Evolutionary conservation across 176 grass and related monocot species (phyloP), one percentile per base, ranked within the genome.

Genomic region (Aegilops speltoides): DNA sequence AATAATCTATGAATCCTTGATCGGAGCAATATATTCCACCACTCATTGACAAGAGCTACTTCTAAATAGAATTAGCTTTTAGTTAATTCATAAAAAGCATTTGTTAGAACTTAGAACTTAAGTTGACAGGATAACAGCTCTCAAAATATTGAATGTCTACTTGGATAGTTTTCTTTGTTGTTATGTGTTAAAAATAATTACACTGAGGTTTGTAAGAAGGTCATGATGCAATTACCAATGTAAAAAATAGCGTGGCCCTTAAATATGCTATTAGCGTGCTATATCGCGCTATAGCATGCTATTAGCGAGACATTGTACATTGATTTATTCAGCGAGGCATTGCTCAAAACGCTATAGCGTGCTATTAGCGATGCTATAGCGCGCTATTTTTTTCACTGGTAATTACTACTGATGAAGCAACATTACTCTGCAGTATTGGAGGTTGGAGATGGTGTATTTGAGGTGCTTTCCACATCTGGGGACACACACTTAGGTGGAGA

Each of bases 401-500:
- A 63, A 71, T 50, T 3, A 8, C n/a, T 50, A 77, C 50, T 54
- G 50, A 54, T 87, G 75, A 88, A 56, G 2, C n/a, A 76, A 76
- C 29, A 70, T 60, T 8, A 40, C 64, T 38, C 3, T 87, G 84
- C 81, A 93, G 91, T 93, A 33, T 33, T 93, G 70, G 91, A 93
- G 57, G 91, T 93, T 78, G 91, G 91, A 50, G 87, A 93, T 90
- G 91, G 91, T 79, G 91, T 89, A 8, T 93, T 93, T 61, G 91
- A 93, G 85, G 91, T 93, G 17, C 91, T 93, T 71, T 93, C 91
- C 20, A 93, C 91, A 66, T 93, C 91, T 66, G 91, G 91, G 54
- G 91, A 93, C 80, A 93, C 91, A 32, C 91, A 93, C 78, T 88
- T 93, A 67, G 91, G 91, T 78, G 91, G 87, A 28, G 91, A 93